Percentiles rank a stretch among this genome's conserved stretches.
phyloP scores from a whole-genome alignment of 495 filamentous ascomycete species.

The Rusavskia elegans region DNA sequence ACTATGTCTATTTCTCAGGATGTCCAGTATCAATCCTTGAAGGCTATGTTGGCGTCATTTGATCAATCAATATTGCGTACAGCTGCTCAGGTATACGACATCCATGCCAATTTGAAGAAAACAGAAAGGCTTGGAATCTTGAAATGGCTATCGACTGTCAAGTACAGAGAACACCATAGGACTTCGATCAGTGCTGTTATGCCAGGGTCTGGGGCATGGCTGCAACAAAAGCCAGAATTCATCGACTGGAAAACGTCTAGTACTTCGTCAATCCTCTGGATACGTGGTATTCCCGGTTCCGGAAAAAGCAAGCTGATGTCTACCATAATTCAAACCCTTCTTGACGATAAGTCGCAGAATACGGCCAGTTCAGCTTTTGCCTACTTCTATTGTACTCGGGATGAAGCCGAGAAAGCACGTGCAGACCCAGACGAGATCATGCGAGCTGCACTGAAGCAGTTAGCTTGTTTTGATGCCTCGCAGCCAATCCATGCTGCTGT shows the following conservation, averaged over 20 bases:
- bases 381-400: constrained; percentile 17
- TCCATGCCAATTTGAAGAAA: not conserved
- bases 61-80: constrained; percentile 1
- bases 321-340: not conserved
- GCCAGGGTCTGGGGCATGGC: constrained; percentile 5
- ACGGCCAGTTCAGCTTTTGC: not conserved
- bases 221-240: constrained; percentile 1
- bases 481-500: constrained; percentile 5
- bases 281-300: constrained; percentile 9
- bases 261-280: constrained; percentile 8
- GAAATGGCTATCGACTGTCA: constrained; percentile 5
- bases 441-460: constrained; percentile 15
- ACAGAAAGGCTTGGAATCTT: constrained; percentile 1
- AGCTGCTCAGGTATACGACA: not conserved
- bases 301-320: constrained; percentile 10
- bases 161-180: constrained; percentile 4
- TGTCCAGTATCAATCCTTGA: not conserved
- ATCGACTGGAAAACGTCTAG: constrained; percentile 7
- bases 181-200: not conserved
- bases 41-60: not conserved
- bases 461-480: constrained; percentile 8
- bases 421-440: constrained; percentile 15
- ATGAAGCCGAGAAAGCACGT: constrained; percentile 15
- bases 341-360: not conserved
- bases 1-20: not conserved